Evolutionary conservation across 169 alveolate genomes (phyloP).

Genomic region (Eimeria falciformis): DNA sequence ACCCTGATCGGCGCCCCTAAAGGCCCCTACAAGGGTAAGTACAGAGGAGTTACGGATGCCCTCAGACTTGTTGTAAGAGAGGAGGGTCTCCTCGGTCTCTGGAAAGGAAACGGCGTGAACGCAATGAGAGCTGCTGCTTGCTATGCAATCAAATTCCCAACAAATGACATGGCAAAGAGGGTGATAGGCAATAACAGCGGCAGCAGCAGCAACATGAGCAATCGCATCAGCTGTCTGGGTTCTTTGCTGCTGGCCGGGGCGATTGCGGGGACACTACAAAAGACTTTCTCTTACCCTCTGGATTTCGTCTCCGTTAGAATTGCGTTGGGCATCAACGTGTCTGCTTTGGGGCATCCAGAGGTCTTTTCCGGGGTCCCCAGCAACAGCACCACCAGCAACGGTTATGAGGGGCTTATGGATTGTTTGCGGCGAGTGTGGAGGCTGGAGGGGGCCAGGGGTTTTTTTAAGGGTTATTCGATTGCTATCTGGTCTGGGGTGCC

Average conservation of each 20-base stretch:
- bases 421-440: slow-evolving; percentile 83
- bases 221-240: slow-evolving; percentile 66
- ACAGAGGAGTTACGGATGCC: slow-evolving; percentile 83
- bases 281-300: slow-evolving; percentile 88
- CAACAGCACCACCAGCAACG: slow-evolving; percentile 15
- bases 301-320: slow-evolving; percentile 90
- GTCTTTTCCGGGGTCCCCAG: not conserved
- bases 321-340: slow-evolving; percentile 90
- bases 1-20: not conserved
- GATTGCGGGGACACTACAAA: slow-evolving; percentile 89
- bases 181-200: slow-evolving; percentile 64
- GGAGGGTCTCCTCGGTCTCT: slow-evolving; percentile 88
- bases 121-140: slow-evolving; percentile 88
- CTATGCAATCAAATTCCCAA: slow-evolving; percentile 90
- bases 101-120: slow-evolving; percentile 91
- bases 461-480: slow-evolving; percentile 88
- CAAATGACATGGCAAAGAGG: slow-evolving; percentile 86
- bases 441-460: slow-evolving; percentile 90
- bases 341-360: slow-evolving; percentile 75
- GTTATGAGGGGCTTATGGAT: slow-evolving; percentile 81
- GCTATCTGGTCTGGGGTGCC: slow-evolving; percentile 90
- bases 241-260: slow-evolving; percentile 88
- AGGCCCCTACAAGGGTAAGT: slow-evolving; percentile 75
- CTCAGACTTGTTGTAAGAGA: slow-evolving; percentile 85
- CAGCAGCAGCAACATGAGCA: slow-evolving; percentile 54